Evolutionary conservation across 2,329 filamentous ascomycete genomes (phyloP), one percentile per base, ranked within the genome.

Genomic region (Capronia americana): DNA sequence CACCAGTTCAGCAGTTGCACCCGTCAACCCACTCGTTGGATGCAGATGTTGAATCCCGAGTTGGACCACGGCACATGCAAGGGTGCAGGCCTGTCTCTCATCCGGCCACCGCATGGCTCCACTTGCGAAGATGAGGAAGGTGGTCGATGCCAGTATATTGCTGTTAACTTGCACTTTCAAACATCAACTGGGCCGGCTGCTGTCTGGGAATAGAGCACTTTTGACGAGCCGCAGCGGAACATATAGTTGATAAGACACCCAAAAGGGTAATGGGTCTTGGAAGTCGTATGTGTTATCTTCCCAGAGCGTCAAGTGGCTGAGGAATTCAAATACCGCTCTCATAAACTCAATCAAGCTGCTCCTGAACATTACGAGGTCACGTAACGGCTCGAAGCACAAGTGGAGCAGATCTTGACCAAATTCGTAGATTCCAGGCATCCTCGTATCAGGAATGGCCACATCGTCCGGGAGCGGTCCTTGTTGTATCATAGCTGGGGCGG

Each of bases 381-480:
- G 70, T 0, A 85, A 65, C 0, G 84, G 86, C 0, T 82, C 74
- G 0, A 88, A 50, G 0, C 88, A 74, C 1, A 84, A 76, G 1
- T 81, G 79, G 1, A 88, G 78, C 0, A 91, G 57, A 64, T 91
- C 89, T 68, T 91, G 87, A 0, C 85, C 87, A 20, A 89, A 74
- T 88, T 88, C 91, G 76, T 90, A 90, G 71, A 83, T 83, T 1
- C 68, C 82, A 54, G 55, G 17, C 12, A 56, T 48, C 30, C 34
- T 53, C 8, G 46, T 51, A 30, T 44, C 46, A 5, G 55, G 56
- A 38, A 56, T 58, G 4, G 59, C 53, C 32, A 61, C 55, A 38
- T 62, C 56, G 8, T 32, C 38, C 2, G 20, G 28, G 23, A 28
- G 28, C 30, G 38, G 14, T 46, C 56, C 32, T 24, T 71, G 65